Evolutionary conservation across 495 filamentous ascomycete genomes (phyloP).

Genomic region (Hypomontagnella submonticulosa): DNA sequence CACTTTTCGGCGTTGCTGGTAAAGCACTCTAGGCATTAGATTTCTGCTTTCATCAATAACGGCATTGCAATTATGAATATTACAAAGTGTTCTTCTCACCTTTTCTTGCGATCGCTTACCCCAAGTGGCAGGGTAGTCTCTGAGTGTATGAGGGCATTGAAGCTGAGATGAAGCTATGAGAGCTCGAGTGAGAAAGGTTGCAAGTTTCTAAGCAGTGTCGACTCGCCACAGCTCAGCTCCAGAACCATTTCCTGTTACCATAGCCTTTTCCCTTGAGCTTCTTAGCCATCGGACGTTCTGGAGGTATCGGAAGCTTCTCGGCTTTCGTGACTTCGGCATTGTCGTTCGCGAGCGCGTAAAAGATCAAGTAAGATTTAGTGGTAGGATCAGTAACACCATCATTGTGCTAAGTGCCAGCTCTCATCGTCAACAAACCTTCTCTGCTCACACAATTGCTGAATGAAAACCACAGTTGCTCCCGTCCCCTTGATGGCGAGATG

Average conservation of each 20-base stretch:
- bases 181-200: neutral
- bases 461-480: neutral
- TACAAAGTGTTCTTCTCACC: neutral
- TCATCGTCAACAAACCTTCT: neutral
- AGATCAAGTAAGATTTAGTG: neutral
- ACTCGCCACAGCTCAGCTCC: too few relatives aligned
- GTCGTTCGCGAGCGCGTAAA: neutral
- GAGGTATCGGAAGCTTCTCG: too few relatives aligned
- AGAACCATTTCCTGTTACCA: too few relatives aligned
- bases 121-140: neutral
- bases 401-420: neutral
- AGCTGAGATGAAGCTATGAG: neutral
- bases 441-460: neutral
- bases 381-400: neutral
- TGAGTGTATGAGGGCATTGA: neutral
- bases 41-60: slow-evolving; percentile 19
- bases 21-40: slow-evolving; percentile 19
- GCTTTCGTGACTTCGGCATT: neutral
- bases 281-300: too few relatives aligned
- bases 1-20: slow-evolving; percentile 27
- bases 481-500: slow-evolving; percentile 2
- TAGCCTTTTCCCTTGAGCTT: too few relatives aligned
- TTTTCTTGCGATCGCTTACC: neutral
- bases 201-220: too few relatives aligned
- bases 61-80: slow-evolving; percentile 14